Conservation (phyloP, 2,329 filamentous ascomycete species). For the Epichloe uncinata region DNA sequence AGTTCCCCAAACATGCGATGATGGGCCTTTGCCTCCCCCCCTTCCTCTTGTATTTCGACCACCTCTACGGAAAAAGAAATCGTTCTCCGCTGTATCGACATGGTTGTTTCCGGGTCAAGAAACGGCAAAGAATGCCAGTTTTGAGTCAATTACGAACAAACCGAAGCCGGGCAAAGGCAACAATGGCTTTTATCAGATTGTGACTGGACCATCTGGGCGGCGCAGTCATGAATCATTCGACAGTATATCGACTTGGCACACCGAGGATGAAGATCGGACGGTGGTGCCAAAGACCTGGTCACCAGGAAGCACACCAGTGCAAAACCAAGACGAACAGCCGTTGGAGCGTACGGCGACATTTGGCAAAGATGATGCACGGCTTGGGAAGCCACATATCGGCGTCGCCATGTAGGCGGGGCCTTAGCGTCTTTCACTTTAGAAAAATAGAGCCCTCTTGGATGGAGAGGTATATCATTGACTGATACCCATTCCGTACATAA, state of each 20-base stretch:
- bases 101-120: slow-evolving; percentile 39
- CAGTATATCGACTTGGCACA: slow-evolving; percentile 38
- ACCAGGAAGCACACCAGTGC: slow-evolving; percentile 30
- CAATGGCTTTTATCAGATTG: slow-evolving; percentile 47
- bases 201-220: slow-evolving; percentile 23
- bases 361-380: slow-evolving; percentile 12
- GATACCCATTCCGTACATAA: neutral
- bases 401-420: slow-evolving; percentile 14
- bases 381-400: slow-evolving; percentile 12
- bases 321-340: slow-evolving; percentile 26
- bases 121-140: slow-evolving; percentile 25
- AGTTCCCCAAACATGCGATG: slow-evolving; percentile 9
- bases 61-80: slow-evolving; percentile 52
- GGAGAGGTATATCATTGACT: neutral
- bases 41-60: slow-evolving; percentile 46
- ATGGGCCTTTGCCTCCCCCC: slow-evolving; percentile 36
- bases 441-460: neutral
- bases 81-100: slow-evolving; percentile 46
- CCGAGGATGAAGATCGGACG: slow-evolving; percentile 30
- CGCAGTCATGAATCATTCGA: slow-evolving; percentile 32
- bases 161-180: slow-evolving; percentile 36
- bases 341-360: slow-evolving; percentile 22
- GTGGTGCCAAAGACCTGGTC: slow-evolving; percentile 35
- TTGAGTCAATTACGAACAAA: slow-evolving; percentile 41
- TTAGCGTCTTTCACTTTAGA: neutral